Base-by-base conservation (phyloP, 1,284 basidiomycete species). In the Pyrrhoderma noxium region DNA sequence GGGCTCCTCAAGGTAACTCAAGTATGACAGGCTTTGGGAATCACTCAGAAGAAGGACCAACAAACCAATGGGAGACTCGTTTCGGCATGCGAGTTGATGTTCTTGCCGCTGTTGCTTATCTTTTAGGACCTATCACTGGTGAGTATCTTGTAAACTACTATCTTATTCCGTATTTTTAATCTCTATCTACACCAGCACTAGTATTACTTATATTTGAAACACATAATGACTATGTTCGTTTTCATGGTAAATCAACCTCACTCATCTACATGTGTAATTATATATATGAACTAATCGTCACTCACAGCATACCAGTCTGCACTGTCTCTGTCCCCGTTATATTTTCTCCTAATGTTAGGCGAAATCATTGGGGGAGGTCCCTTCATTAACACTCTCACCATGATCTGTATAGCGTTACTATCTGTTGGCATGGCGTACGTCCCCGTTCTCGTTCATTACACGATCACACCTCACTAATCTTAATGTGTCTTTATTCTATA, bases 81-180 rank as follows among this genome's bases (percentile, higher is more conserved):
- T 80, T 79, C 60, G 80, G 81, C 13, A 73, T 79, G 71, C 74
- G 86, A 55, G 79, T 89, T 8, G 85, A 91, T 63, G 51, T 85
- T 16, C 70, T 87, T 56, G 80, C 85, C 18, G 82, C 82, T 1
- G 72, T 74, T 51, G 74, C 82, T 2, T 90, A 91, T 62, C 51
- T 89, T 0, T 67, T 86, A 0, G 88, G 87, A 2, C 89, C 86
- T 0, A 61, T 89, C 23, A 81, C 85, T 52, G 88, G 88, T 88
- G 61, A 48, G 79, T 66, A 34, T 38, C 38, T 46, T 18, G 36
- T 11, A 27, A 31, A 19, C 27, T 23, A n/a, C 0, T 21, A n/a
- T 22, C 18, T 27, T 36, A 31, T 19, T 34, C 13, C 14, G 40
- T 35, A 31, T 53, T 11, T 45, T 40, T 31, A 49, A 55, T 51